A percentile compares a stretch with the other conserved stretches of the same genome.
phyloP scores from a whole-genome alignment of 352 stramenopile genomes.

The Aphanomyces euteiches region DNA sequence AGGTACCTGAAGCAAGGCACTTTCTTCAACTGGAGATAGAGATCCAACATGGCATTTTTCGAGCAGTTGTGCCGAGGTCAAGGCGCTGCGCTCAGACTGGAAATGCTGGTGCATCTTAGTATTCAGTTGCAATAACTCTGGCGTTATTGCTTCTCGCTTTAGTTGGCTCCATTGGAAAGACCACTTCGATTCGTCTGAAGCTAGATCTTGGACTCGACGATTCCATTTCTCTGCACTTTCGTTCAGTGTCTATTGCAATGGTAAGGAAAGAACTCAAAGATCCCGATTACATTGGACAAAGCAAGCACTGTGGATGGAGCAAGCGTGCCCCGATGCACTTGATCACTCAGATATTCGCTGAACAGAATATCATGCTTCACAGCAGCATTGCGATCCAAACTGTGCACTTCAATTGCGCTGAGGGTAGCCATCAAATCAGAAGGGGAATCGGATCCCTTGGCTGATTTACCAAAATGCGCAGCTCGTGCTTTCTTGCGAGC shows the following conservation, averaged over 20 bases:
- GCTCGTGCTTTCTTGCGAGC: slow-evolving; percentile 8
- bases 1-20: neutral
- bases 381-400: slow-evolving; percentile 23
- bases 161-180: neutral
- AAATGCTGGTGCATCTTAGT: neutral
- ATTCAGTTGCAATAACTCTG: neutral
- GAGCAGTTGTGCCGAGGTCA: neutral
- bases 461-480: neutral
- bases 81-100: neutral
- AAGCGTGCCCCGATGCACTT: too few species aligned
- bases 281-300: neutral
- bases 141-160: neutral
- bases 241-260: neutral
- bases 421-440: neutral
- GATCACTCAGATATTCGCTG: neutral
- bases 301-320: neutral
- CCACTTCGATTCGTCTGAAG: slow-evolving; percentile 9
- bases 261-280: neutral
- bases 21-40: neutral
- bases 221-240: neutral
- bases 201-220: neutral
- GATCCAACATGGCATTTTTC: slow-evolving; percentile 1
- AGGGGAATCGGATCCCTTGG: too few species aligned
- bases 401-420: neutral
- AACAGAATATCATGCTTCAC: slow-evolving; percentile 33